Percentiles rank a stretch among this genome's conserved stretches.
Conservation (phyloP, 257 asterid genomes). For the Solanum ahanhuiri region DNA sequence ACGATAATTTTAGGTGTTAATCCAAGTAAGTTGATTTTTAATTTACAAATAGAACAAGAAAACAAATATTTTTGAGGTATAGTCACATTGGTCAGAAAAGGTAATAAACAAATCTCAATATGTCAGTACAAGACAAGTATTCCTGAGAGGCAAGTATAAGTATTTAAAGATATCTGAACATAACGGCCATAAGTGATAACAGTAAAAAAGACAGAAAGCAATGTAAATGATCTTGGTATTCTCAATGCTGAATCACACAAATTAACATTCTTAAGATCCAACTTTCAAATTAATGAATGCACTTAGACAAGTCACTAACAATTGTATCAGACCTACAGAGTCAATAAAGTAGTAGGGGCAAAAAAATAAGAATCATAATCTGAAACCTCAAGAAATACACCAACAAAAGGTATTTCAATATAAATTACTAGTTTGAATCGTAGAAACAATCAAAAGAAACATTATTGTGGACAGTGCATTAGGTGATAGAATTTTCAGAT, state of each 20-base stretch:
- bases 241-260: not conserved
- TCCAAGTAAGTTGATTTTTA: not conserved
- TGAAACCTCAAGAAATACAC: not conserved
- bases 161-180: not conserved
- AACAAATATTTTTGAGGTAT: not conserved
- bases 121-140: not conserved
- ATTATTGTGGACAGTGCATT: not conserved
- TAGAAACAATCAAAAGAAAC: not conserved
- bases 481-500: not conserved
- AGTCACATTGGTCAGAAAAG: not conserved
- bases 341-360: not conserved
- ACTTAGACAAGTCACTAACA: not conserved
- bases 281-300: not conserved
- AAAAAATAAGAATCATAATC: not conserved
- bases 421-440: not conserved
- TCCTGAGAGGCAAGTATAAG: not conserved
- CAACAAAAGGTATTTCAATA: not conserved
- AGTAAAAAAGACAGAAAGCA: not conserved
- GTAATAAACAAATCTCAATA: not conserved
- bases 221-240: not conserved
- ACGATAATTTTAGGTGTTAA: not conserved
- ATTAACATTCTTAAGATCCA: not conserved
- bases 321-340: not conserved
- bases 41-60: not conserved
- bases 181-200: not conserved